A percentile compares a stretch with the other conserved stretches of the same genome.
phyloP scores from a whole-genome alignment of 1,139 yeast genomes.

The Yamadazyma jaroonii region DNA sequence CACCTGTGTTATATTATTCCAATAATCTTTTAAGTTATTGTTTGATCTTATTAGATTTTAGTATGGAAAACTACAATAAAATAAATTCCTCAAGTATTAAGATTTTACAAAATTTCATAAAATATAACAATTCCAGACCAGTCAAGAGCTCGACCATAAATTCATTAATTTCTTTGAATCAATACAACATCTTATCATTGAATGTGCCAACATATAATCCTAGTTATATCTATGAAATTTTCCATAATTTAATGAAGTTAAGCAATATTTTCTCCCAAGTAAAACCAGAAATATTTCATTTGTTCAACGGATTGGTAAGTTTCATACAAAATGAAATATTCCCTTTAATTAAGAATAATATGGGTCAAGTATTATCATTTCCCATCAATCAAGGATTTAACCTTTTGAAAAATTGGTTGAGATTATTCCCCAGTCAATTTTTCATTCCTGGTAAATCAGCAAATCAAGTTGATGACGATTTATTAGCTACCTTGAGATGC shows the following conservation, averaged over 20 bases:
- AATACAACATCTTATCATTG: slow-evolving; percentile 19
- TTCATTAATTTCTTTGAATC: slow-evolving; percentile 9
- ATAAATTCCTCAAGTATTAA: slow-evolving; percentile 15
- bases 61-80: slow-evolving; percentile 18
- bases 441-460: slow-evolving; percentile 13
- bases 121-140: slow-evolving; percentile 10
- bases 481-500: slow-evolving; percentile 19
- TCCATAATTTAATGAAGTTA: slow-evolving; percentile 19
- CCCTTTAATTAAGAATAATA: slow-evolving; percentile 4
- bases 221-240: slow-evolving; percentile 21
- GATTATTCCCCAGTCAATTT: slow-evolving; percentile 21
- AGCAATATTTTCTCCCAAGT: slow-evolving; percentile 10
- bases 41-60: slow-evolving; percentile 19
- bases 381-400: slow-evolving; percentile 19
- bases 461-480: slow-evolving; percentile 12
- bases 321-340: slow-evolving; percentile 7
- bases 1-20: slow-evolving; percentile 18
- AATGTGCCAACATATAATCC: slow-evolving; percentile 28
- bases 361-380: slow-evolving; percentile 17
- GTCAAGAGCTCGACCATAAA: slow-evolving; percentile 4
- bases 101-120: slow-evolving; percentile 13
- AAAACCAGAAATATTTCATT: slow-evolving; percentile 2
- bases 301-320: slow-evolving; percentile 3
- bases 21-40: slow-evolving; percentile 18
- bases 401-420: slow-evolving; percentile 23